phyloP scores from a whole-genome alignment of 345 rosid genomes.

The Citrus glauca region DNA sequence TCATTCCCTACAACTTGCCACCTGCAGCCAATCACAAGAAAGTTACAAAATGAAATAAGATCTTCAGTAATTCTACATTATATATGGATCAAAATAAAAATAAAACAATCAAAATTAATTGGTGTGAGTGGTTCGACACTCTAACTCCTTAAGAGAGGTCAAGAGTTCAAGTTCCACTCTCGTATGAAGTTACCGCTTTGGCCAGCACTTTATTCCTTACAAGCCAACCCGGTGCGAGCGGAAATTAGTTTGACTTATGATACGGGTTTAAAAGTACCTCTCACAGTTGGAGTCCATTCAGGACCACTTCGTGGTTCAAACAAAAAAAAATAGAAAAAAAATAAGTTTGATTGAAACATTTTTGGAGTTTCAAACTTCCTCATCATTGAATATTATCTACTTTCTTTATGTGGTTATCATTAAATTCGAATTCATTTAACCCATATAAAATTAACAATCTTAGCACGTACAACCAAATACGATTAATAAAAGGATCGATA shows the following conservation, averaged over 20 bases:
- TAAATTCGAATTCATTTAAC: not conserved
- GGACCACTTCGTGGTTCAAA: no score
- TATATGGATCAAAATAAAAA: not conserved
- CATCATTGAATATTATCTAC: not conserved
- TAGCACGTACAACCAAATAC: not conserved
- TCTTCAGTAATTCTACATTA: not conserved
- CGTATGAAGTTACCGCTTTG: no score
- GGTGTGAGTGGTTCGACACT: no score
- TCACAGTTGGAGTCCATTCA: no score
- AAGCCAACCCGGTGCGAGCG: no score
- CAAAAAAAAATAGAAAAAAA: not conserved
- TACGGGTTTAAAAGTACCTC: no score
- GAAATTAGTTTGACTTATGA: no score
- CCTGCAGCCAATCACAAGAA: conserved; percentile 37
- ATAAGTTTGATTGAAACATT: conserved; percentile 2
- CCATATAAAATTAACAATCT: not conserved
- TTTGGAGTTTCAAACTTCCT: not conserved
- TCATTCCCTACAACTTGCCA: conserved; percentile 71
- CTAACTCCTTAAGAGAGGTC: no score
- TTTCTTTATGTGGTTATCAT: not conserved
- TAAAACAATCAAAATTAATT: not conserved
- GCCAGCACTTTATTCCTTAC: no score
- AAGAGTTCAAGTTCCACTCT: no score
- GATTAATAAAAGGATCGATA: not conserved
- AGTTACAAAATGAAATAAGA: not conserved